phyloP scores from a whole-genome alignment of 805 yeast species.

The Torulaspora delbrueckii region DNA sequence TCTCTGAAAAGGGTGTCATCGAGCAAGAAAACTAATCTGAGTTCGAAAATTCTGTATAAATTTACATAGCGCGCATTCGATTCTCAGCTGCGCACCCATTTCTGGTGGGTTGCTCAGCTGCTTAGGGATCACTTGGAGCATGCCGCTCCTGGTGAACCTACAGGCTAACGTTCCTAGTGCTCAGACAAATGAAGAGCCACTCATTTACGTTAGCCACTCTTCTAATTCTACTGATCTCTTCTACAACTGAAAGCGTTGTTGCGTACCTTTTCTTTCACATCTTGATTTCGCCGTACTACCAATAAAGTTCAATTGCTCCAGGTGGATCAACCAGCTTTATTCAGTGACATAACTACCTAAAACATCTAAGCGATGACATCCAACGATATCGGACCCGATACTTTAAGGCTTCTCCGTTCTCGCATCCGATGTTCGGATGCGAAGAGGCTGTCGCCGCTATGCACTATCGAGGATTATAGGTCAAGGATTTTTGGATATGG shows the following conservation, averaged over 20 bases:
- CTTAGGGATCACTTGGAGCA: neutral
- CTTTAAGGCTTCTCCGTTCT: slow-evolving; percentile 1
- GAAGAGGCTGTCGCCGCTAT: neutral
- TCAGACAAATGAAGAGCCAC: slow-evolving; percentile 27
- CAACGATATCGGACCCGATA: neutral
- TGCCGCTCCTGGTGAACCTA: neutral
- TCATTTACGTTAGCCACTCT: slow-evolving; percentile 17
- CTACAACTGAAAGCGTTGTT: neutral
- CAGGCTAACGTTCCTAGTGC: slow-evolving; percentile 28
- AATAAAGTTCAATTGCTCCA: slow-evolving; percentile 2
- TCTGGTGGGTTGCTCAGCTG: neutral
- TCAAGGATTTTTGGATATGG: neutral
- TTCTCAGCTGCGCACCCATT: neutral
- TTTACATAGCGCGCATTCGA: neutral
- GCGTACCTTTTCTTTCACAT: neutral
- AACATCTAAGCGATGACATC: neutral
- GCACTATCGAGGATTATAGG: neutral
- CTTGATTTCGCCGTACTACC: neutral
- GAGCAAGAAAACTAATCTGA: slow-evolving; percentile 40
- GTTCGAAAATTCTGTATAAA: neutral
- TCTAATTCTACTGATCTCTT: neutral
- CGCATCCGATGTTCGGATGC: slow-evolving; percentile 2
- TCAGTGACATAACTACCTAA: too few relatives aligned
- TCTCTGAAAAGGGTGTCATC: slow-evolving; percentile 89
- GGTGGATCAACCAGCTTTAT: neutral